Evolutionary conservation across 805 yeast species (phyloP).

Genomic region (Saitoella complicata): DNA sequence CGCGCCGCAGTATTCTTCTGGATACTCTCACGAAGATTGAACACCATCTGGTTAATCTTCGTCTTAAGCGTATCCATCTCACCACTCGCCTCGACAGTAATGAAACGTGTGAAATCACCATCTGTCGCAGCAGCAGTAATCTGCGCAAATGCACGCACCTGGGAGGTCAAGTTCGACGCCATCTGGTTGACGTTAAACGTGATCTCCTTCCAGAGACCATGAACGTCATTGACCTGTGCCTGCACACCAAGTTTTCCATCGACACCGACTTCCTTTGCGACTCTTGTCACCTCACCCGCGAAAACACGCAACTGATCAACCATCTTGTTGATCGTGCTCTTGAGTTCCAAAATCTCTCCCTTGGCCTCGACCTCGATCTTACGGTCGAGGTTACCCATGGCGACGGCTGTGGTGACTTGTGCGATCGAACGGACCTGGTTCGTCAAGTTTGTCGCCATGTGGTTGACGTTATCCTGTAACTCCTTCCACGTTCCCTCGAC

Average conservation of each 20-base stretch:
- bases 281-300: slow-evolving; percentile 77
- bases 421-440: slow-evolving; percentile 82
- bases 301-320: slow-evolving; percentile 79
- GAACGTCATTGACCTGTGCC: slow-evolving; percentile 80
- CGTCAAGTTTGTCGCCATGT: slow-evolving; percentile 75
- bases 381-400: slow-evolving; percentile 73
- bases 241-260: slow-evolving; percentile 87
- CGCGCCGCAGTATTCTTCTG: slow-evolving; percentile 86
- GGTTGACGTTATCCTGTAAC: slow-evolving; percentile 68
- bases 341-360: slow-evolving; percentile 75
- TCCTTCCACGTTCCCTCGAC: slow-evolving; percentile 82
- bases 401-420: slow-evolving; percentile 81
- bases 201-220: slow-evolving; percentile 82
- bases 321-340: slow-evolving; percentile 79
- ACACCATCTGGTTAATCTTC: slow-evolving; percentile 62
- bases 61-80: slow-evolving; percentile 56
- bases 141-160: slow-evolving; percentile 84
- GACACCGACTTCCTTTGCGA: slow-evolving; percentile 84
- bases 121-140: slow-evolving; percentile 90
- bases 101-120: slow-evolving; percentile 79
- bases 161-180: slow-evolving; percentile 88
- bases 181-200: slow-evolving; percentile 82
- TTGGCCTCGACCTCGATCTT: slow-evolving; percentile 81
- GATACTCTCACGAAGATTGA: slow-evolving; percentile 71
- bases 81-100: slow-evolving; percentile 82